Conservation (phyloP, 202 grass and related monocot genomes). For the Setaria italica region DNA sequence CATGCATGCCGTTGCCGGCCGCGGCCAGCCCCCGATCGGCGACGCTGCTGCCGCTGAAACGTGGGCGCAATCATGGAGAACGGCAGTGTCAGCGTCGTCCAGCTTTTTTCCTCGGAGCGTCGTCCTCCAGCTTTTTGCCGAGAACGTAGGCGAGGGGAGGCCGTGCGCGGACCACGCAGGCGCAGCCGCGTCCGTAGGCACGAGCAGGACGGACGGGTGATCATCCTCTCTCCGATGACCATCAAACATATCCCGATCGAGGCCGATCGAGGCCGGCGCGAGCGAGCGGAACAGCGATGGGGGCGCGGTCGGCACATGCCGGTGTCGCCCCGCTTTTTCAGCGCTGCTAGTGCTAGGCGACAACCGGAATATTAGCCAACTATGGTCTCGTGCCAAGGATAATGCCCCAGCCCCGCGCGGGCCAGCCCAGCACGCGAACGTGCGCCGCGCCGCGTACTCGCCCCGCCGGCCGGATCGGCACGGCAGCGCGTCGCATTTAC, state of each 20-base stretch:
- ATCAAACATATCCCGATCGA: background rate
- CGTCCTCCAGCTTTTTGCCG: background rate
- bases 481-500: background rate
- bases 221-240: background rate
- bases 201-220: background rate
- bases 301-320: slow-evolving; percentile 6
- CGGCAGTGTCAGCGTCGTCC: slow-evolving; percentile 17
- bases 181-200: background rate
- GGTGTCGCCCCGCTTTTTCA: background rate
- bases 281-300: background rate
- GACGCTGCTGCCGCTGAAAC: background rate
- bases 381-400: background rate
- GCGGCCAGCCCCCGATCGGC: background rate
- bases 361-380: slow-evolving; percentile 50
- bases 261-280: background rate
- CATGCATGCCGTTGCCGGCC: too few species aligned
- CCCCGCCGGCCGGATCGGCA: background rate
- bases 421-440: background rate
- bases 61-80: slow-evolving; percentile 40
- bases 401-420: background rate
- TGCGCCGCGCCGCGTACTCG: background rate
- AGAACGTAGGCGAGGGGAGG: background rate
- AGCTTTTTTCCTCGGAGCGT: background rate
- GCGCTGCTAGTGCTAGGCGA: background rate
- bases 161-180: background rate